Base-by-base conservation (phyloP, 495 filamentous ascomycete genomes). In the Hypoxylon subgilvum region DNA sequence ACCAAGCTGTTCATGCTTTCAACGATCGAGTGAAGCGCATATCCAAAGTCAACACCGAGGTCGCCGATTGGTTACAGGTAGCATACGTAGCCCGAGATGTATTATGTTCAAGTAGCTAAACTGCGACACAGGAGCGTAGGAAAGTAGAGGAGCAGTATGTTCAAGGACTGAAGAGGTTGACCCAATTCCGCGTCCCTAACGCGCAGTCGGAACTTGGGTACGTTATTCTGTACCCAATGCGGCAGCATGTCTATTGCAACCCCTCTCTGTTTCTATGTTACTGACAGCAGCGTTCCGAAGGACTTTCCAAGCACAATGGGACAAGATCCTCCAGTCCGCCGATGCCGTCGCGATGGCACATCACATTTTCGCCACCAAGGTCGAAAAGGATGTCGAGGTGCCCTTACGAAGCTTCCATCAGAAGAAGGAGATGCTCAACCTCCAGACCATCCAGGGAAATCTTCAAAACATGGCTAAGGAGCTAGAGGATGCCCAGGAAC, bases 11-110 rank as follows among this genome's bases (percentile, higher is more conserved):
- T 23, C 82, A 82, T 50, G 82, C 92, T 23, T 80, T 99, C 48
- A 86, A 87, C 69, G 92, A 97, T 69, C 90, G 95, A 61, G 83
- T 97, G 67, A 88, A 88, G 71, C 81, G 90, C 68, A 93, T 96
- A 66, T 84, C 85, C 53, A 89, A 85, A 69, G 78, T 96, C 79
- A 96, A 99, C 76, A 71, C 79, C 60, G 90, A 96, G 72, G 91
- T 99, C 64, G 93, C 94, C 63, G 92, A 97, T 74, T 99, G 92
- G 89, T 81, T 99, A 45, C 90, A 94, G 86, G 94, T 97, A 87
- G 54, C 76, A 54, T 36, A 32, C 41, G 42, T 44, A 43, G 42
- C 53, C 51, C 38, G 23, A 10, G 56, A 17, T 49, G 4, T 40
- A 21, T 43, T 38, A 53, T 23, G n/a, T 2, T 21, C 35, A 43